phyloP scores from a whole-genome alignment of 257 asterid genomes.

The Nicotiana otophora region DNA sequence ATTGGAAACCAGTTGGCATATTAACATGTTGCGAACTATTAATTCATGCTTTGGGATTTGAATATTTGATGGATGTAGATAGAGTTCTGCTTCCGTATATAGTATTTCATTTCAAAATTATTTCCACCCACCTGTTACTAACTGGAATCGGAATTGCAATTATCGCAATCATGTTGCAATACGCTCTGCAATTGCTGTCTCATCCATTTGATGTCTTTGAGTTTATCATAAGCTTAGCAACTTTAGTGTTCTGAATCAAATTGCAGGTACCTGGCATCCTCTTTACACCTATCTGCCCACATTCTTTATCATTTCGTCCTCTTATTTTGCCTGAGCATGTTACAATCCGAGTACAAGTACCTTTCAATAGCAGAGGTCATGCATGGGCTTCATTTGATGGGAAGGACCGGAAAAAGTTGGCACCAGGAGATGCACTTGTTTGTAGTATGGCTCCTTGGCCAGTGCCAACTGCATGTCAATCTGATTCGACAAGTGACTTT shows the following conservation, averaged over 20 bases:
- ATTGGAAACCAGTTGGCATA: background rate
- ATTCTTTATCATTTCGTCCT: conserved; percentile 90
- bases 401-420: conserved; percentile 70
- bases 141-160: no score
- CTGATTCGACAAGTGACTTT: conserved; percentile 74
- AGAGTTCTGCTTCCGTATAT: background rate
- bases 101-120: background rate
- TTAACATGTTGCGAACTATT: background rate
- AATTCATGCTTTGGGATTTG: background rate
- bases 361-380: conserved; percentile 82
- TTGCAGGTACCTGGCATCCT: conserved; percentile 87
- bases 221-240: background rate
- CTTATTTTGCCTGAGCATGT: conserved; percentile 89
- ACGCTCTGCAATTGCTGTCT: background rate
- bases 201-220: background rate
- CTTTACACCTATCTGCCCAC: conserved; percentile 98
- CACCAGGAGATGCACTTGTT: conserved; percentile 86
- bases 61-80: background rate
- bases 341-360: conserved; percentile 71
- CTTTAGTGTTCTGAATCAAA: background rate
- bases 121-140: background rate
- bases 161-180: background rate
- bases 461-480: conserved; percentile 88
- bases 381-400: conserved; percentile 99
- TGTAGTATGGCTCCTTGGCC: conserved; percentile 99